Evolutionary conservation across 75 land plant genomes (phyloP).

Genomic region (Sequoia sempervirens): DNA sequence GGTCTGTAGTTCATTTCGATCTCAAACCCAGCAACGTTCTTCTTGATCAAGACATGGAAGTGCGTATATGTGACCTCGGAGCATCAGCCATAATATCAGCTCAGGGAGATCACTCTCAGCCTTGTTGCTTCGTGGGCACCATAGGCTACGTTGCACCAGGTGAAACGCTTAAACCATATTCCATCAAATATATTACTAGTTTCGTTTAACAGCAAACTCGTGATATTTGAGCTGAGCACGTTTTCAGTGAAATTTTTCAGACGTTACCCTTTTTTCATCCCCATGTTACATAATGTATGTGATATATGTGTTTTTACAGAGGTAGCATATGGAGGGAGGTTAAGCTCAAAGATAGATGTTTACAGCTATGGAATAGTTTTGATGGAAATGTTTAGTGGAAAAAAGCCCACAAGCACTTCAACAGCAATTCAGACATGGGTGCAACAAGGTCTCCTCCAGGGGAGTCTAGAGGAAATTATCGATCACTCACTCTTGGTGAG

Average conservation of each 20-base stretch:
- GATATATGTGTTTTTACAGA: neutral
- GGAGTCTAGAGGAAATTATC: neutral
- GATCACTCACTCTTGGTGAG: neutral
- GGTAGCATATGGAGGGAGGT: neutral
- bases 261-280: no score
- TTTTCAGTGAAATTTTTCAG: no score
- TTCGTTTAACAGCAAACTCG: neutral
- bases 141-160: neutral
- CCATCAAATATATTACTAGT: no score
- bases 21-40: conserved; percentile 16
- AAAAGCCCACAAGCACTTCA: neutral
- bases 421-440: neutral
- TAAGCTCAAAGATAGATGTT: neutral
- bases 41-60: conserved; percentile 14
- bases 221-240: no score
- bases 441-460: neutral
- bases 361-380: neutral
- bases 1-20: conserved; percentile 13
- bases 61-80: conserved; percentile 10
- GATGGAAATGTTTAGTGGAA: neutral
- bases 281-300: no score
- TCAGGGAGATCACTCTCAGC: neutral
- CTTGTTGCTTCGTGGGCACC: neutral
- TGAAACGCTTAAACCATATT: neutral
- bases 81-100: neutral